phyloP scores from a whole-genome alignment of 306 rosid genomes.

The Quercus cerris region DNA sequence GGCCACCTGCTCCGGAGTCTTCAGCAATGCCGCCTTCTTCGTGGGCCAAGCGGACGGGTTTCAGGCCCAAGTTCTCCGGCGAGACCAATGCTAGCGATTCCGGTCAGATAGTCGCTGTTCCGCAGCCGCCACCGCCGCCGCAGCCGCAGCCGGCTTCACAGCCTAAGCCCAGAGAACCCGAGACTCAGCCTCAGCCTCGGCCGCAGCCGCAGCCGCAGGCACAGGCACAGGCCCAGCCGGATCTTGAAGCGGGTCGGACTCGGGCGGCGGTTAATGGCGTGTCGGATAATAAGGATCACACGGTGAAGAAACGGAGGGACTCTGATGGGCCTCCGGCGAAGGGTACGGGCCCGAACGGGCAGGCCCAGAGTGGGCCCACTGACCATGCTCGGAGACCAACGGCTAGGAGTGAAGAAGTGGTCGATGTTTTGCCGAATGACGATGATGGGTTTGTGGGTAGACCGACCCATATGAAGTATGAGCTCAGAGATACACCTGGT shows the following conservation, averaged over 20 bases:
- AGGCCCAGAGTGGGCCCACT: conserved; percentile 24
- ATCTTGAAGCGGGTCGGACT: conserved; percentile 64
- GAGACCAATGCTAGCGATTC: conserved; percentile 73
- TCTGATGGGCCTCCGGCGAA: conserved; percentile 58
- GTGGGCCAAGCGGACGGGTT: conserved; percentile 94
- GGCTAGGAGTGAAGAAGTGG: conserved; percentile 55
- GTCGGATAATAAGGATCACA: conserved; percentile 37
- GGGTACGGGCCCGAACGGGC: conserved; percentile 42
- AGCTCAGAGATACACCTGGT: conserved; percentile 90
- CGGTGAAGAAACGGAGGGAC: conserved; percentile 63
- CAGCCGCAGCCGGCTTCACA: conserved; percentile 28
- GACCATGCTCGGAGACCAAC: conserved; percentile 41
- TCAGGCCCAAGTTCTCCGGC: conserved; percentile 89
- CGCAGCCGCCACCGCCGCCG: neutral
- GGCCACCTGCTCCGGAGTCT: conserved; percentile 64
- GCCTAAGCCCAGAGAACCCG: conserved; percentile 36
- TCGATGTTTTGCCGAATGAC: conserved; percentile 70
- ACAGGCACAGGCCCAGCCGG: conserved; percentile 13
- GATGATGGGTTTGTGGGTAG: conserved; percentile 63
- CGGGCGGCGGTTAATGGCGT: conserved; percentile 38
- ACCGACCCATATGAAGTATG: conserved; percentile 81
- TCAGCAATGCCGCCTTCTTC: conserved; percentile 78
- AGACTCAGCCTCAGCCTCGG: neutral
- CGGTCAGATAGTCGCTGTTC: conserved; percentile 36
- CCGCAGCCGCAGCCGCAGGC: neutral